phyloP scores from a whole-genome alignment of 352 stramenopile species.

The Pythium aristosporum region DNA sequence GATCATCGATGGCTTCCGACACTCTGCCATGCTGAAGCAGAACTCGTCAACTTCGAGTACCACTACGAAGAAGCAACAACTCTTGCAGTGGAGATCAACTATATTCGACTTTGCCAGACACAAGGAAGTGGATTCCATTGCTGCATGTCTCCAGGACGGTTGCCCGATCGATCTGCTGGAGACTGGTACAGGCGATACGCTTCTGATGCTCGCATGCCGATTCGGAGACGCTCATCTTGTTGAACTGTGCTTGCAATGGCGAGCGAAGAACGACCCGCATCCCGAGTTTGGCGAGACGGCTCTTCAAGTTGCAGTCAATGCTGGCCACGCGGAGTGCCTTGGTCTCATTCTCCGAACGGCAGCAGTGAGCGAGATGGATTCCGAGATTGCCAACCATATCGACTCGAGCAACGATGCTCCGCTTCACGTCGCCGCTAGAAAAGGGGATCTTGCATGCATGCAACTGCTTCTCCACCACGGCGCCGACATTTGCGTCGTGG shows the following conservation, averaged over 20 bases:
- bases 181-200: slow-evolving; percentile 64
- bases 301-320: slow-evolving; percentile 73
- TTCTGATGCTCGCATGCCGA: slow-evolving; percentile 79
- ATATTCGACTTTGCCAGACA: slow-evolving; percentile 63
- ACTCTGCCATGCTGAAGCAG: slow-evolving; percentile 40
- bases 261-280: slow-evolving; percentile 85
- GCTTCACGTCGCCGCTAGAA: slow-evolving; percentile 69
- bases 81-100: slow-evolving; percentile 49
- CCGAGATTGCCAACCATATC: slow-evolving; percentile 87
- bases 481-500: slow-evolving; percentile 79
- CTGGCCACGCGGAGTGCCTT: slow-evolving; percentile 56
- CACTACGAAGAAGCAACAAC: slow-evolving; percentile 38
- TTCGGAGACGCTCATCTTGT: slow-evolving; percentile 59
- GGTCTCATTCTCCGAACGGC: slow-evolving; percentile 63
- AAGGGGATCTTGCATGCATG: slow-evolving; percentile 71
- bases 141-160: slow-evolving; percentile 50
- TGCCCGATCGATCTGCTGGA: slow-evolving; percentile 81
- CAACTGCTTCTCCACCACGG: slow-evolving; percentile 76
- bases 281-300: slow-evolving; percentile 84
- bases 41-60: slow-evolving; percentile 14
- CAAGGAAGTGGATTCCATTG: slow-evolving; percentile 41
- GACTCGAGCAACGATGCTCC: slow-evolving; percentile 78
- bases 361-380: slow-evolving; percentile 84
- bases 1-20: slow-evolving; percentile 49
- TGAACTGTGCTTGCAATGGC: slow-evolving; percentile 67